Evolutionary conservation across 2,329 filamentous ascomycete genomes (phyloP), one percentile per base, ranked within the genome.

Genomic region (Beauveria pseudobassiana): DNA sequence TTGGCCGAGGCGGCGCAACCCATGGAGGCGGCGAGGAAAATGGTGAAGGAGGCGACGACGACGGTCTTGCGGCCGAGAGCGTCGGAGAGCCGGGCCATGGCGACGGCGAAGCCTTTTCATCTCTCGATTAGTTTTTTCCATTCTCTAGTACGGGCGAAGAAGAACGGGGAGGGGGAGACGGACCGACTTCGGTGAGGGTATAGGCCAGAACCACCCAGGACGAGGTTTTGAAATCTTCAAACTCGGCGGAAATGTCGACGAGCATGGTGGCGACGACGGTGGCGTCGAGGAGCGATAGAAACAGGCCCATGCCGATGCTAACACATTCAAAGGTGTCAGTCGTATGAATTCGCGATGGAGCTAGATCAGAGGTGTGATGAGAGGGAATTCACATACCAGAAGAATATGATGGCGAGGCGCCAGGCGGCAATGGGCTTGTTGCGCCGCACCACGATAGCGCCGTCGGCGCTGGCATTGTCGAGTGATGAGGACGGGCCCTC

Each of bases 11-110:
- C 59, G 42, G 30, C 65, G 45, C 64, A 66, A 3, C 55, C 66
- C 46, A 67, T 60, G 28, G 66, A 68, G 2, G 64, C 63, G 46
- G 46, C 63, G 12, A 68, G 28, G 46, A 68, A 68, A 6, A 68
- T 43, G 28, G 60, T 38, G 49, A 65, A 67, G 14, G 59, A 65
- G 8, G 46, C 42, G 26, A 58, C 5, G 26, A 64, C 22, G 6
- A 64, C 48, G 18, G 63, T 50, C 28, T 64, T 64, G 20, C 65
- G 48, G 34, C 65, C 65, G 38, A 67, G 49, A 5, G 60, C 56
- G 45, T 67, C 65, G 16, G 65, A 64, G 9, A 67, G 60, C 5
- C 63, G 59, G 18, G 64, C 63, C 46, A 65, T 63, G 54, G 64
- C 59, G 28, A 66, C 63, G 18, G 65, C 62, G 46, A 64, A 68